Evolutionary conservation across 2,329 filamentous ascomycete species (phyloP), one percentile per base, ranked within the genome.

Genomic region (Beauveria varroae): DNA sequence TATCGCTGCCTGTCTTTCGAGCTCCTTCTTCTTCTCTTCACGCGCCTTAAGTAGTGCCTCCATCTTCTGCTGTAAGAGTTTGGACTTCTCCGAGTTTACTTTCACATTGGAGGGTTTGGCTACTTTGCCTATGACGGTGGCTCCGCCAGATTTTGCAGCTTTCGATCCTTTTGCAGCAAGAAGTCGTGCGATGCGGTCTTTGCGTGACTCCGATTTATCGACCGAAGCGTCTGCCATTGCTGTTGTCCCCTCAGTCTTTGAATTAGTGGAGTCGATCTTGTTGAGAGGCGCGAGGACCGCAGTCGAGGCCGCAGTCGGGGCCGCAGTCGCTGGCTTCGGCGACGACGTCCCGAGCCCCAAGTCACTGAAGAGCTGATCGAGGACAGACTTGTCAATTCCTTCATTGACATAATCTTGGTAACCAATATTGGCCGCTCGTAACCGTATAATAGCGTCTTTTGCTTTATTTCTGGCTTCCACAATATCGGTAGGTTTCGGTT

Each of bases 161-260:
- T 87, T 89, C 40, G 84, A 83, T 57, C 81, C 82, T 71, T 90
- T 92, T 1, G 84, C 86, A n/a, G 89, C 89, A 60, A 92, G 79
- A 60, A 92, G 80, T 54, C 87, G 85, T 4, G 89, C 89, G 63
- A 93, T 90, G 47, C 90, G 85, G 65, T 91, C 89, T 66, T 90
- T 90, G 24, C 90, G 82, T 68, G 89, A 86, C 65, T 89, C 79
- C 8, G 82, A 78, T 64, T 72, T 75, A 44, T 73, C 68, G 8
- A 30, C 5, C 14, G 50, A 5, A 10, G 50, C 6, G 6, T n/a
- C 66, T n/a, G 46, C 37, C 18, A 37, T 44, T 16, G 18, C 2
- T 9, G 20, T 59, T 10, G 50, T 28, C 28, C 46, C 16, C 34
- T 20, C 46, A 2, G 41, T 52, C 16, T 16, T 44, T 56, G 34